phyloP scores from a whole-genome alignment of 1,284 basidiomycete genomes.

The Agaricales sp. region DNA sequence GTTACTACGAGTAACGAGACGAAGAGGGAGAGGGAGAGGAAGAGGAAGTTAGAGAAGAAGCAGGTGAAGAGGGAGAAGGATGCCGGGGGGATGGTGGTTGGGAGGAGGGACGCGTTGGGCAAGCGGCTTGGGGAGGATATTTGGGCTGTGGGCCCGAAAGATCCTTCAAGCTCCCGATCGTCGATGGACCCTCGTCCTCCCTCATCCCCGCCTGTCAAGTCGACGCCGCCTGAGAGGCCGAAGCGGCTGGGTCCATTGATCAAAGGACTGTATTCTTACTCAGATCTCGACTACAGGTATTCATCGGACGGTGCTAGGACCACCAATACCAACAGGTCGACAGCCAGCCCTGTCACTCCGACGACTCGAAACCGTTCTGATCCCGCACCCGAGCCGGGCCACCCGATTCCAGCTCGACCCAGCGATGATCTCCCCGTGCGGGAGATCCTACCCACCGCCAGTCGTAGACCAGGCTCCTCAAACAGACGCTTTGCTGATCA shows the following conservation, averaged over 20 bases:
- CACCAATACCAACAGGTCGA: background rate
- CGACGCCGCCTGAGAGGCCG: background rate
- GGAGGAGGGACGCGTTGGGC: background rate
- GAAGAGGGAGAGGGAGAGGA: conserved; percentile 23
- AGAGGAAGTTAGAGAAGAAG: conserved; percentile 22
- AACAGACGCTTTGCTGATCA: too few relatives aligned
- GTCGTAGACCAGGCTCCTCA: too few relatives aligned
- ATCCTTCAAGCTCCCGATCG: too few relatives aligned
- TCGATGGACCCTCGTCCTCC: too few relatives aligned
- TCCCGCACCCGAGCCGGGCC: too few relatives aligned
- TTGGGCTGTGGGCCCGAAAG: background rate
- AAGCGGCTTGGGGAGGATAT: background rate
- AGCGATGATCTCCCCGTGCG: too few relatives aligned
- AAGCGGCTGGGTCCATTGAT: background rate
- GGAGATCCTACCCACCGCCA: too few relatives aligned
- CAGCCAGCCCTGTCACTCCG: too few relatives aligned
- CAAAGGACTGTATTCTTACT: background rate
- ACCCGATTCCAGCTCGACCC: too few relatives aligned
- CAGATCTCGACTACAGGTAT: background rate
- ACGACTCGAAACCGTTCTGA: too few relatives aligned
- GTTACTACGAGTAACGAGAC: conserved; percentile 26
- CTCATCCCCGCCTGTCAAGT: background rate
- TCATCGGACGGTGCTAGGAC: background rate
- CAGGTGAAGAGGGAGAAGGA: conserved; percentile 14
- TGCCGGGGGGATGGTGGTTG: background rate